Base-by-base conservation (phyloP, 225 moss, liverwort and hornwort species). In the Marchantia paleacea region DNA sequence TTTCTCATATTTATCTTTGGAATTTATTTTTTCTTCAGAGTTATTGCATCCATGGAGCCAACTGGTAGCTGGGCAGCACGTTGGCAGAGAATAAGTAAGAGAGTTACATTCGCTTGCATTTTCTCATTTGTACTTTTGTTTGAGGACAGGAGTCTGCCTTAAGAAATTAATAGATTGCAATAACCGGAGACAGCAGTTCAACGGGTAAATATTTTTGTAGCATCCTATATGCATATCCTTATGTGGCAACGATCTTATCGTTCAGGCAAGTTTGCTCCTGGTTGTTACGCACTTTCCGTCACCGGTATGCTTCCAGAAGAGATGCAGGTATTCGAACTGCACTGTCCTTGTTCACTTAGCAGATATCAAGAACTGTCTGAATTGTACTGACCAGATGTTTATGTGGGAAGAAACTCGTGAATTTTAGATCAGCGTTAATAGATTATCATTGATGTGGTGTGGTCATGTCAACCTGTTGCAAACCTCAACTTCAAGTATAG, bases 41-140 rank as follows among this genome's bases (percentile, higher is more conserved):
- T 99, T 13, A 99, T 99, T 75, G 93, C 97, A 52, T 93, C 95
- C 58, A 99, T 99, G 97, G 95, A 99, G 89, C 97, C 97, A 29
- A 88, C 90, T 69, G 89, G 89, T 81, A 99, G 97, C 86, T 99
- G 97, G 97, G 97, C 97, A 84, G 93, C 97, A 83, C 90, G 97
- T 81, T 99, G 97, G 97, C 95, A 95, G 69, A 92, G 95, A 83
- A 99, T 95, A 90, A 95, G 97, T 95, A 86, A 69, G 86, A 52
- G 31, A 52, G 60, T 14, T 12, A 12, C 6, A 7, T 49, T 70
- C 7, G 29, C 29, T 50, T 7, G 22, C 10, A 12, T 3, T 15
- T 54, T 18, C 7, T 18, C 4, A 8, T 25, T 5, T n/a, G 10
- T 12, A 31, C 31, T 60, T 66, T 26, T 52, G 20, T 12, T 81